Evolutionary conservation across 495 filamentous ascomycete genomes (phyloP), one percentile per base, ranked within the genome.

Genomic region (Penicillium soppii): DNA sequence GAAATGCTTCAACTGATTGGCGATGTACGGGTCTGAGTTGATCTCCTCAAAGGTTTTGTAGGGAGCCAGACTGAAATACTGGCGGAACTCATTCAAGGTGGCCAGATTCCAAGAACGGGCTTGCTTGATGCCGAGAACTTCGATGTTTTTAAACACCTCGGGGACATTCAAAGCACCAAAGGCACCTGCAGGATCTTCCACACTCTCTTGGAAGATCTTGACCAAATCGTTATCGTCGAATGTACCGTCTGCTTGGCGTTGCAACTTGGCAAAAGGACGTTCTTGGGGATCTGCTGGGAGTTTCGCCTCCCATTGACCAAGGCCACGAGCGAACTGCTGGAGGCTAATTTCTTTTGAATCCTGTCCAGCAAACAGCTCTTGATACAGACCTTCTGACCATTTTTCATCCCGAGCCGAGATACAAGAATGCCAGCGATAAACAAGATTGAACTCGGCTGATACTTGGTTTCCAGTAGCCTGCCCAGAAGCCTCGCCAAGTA

Each of bases 51-150:
- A 96, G 0, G 79, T 86, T 56, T 84, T 76, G 61, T 95, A 82
- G 1, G 83, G 82, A 51, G 83, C 79, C 15, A 96, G 71, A 8
- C 82, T 84, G 58, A 95, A 92, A 72, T 88, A 89, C 54, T 83
- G 76, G 29, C 91, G 77, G 72, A 96, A 92, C 66, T 96, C 91
- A 65, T 96, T 96, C 44, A 96, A 71, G 3, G 88, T 86, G 1
- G 87, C 86, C 19, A 91, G 59, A 53, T 90, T 89, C 91, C 91
- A 95, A 16, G 81, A 77, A 8, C 91, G 83, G 3, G 87, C 85
- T 56, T 95, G 90, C 55, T 90, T 79, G 47, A 96, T 95, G 29
- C 91, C 90, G 0, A 96, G 77, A 36, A 92, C 86, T 62, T 96
- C 91, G 13, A 95, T 77, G 10, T 82, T 79, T 41, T 81, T 81